These are phyloP conservation scores for Ustilago shanxiensis DNA, from an alignment of 1,284 basidiomycete species.

Conservation along the genomic window DNA sequence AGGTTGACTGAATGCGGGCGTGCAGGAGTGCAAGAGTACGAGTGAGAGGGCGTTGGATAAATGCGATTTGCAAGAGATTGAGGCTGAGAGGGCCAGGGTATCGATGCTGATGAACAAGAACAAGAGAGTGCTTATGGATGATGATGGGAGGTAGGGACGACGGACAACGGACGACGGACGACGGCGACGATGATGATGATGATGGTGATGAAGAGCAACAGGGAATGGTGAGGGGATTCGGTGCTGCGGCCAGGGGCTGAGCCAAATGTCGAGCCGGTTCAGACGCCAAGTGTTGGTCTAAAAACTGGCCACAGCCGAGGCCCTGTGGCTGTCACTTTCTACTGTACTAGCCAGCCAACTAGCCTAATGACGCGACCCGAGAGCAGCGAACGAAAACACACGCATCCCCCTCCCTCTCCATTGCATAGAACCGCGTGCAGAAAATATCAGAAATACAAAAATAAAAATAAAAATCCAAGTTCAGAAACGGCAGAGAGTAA, in stretches of 20 bases:
- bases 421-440: slow-evolving; percentile 5
- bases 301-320: slow-evolving; percentile 11
- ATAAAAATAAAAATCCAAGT: too few species aligned
- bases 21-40: neutral
- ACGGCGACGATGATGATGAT: slow-evolving; percentile 7
- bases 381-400: slow-evolving; percentile 6
- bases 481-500: too few species aligned
- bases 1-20: neutral
- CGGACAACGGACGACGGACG: too few species aligned
- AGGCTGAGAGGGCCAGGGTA: neutral
- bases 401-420: neutral
- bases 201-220: neutral
- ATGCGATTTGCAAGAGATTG: neutral
- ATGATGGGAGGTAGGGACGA: slow-evolving; percentile 1
- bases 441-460: neutral
- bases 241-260: slow-evolving; percentile 17
- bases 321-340: neutral
- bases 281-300: slow-evolving; percentile 27
- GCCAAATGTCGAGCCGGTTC: neutral
- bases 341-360: neutral
- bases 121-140: neutral
- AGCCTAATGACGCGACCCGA: slow-evolving; percentile 8
- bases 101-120: slow-evolving; percentile 6
- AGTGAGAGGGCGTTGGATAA: neutral
- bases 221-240: neutral